phyloP scores from a whole-genome alignment of 192 early-diverging fungal species.

The Gonapodya prolifera region DNA sequence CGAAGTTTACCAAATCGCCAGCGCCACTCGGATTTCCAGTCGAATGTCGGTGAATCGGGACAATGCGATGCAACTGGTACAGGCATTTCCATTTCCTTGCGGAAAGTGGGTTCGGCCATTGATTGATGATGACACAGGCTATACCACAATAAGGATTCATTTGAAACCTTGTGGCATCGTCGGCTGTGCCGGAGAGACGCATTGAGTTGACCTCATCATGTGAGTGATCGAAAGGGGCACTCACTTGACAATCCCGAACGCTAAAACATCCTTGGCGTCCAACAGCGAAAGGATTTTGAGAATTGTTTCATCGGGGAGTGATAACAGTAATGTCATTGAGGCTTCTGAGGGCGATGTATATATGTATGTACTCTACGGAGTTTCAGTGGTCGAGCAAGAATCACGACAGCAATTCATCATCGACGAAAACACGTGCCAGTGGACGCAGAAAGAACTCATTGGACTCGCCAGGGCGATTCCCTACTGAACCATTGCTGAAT shows the following conservation, averaged over 20 bases:
- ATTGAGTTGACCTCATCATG: background rate
- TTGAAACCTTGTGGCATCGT: background rate
- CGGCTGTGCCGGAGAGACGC: background rate
- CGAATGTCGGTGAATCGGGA: no score
- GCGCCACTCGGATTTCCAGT: background rate
- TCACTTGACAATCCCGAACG: background rate
- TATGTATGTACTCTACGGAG: no score
- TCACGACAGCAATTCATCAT: no score
- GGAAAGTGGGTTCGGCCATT: background rate
- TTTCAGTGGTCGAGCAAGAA: no score
- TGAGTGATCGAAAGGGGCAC: background rate
- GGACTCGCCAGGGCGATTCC: no score
- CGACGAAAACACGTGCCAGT: no score
- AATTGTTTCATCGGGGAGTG: background rate
- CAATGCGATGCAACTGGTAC: background rate
- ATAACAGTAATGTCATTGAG: no score
- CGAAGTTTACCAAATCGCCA: background rate
- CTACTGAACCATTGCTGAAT: no score
- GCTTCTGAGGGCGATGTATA: no score
- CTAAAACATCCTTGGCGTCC: background rate
- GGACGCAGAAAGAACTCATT: no score
- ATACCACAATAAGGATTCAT: background rate
- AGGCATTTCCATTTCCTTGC: background rate
- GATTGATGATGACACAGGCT: background rate
- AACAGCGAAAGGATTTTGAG: background rate